Evolutionary conservation across 108 stramenopile species (phyloP), one percentile per base, ranked within the genome.

Genomic region (Pseudonitzschia multistriata): DNA sequence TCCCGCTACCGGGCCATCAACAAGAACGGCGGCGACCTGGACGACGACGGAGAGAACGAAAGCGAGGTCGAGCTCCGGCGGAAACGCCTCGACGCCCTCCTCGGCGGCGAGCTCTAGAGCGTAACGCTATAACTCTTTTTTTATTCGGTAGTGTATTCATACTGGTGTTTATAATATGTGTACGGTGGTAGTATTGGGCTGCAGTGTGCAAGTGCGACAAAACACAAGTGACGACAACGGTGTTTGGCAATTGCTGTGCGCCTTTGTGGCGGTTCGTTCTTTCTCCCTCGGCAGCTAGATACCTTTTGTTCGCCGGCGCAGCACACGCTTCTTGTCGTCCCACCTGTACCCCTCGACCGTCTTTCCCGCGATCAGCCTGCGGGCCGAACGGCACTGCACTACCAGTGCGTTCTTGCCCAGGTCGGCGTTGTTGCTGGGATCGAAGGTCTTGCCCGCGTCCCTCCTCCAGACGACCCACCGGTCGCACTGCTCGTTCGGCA

Each of bases 311-410:
- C 19, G 24, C 14, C 25, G 57, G 28, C 48, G 49, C 25, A 77
- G 47, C 17, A 68, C 27, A 49, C 62, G 65, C 37, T 66, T 49
- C n/a, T 37, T 28, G 1, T 24, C 31, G 74, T 81, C 65, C 81
- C 84, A 85, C 49, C 72, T 15, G 36, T 72, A 63, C 0, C 50
- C 29, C 6, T 77, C 78, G n/a, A 85, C 72, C 13, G 36, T 28
- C 25, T 88, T 79, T 40, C 90, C 85, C 29, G 74, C 63, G 39
- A 88, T 66, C 53, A 91, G 62, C 24, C 71, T 68, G 2, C 72
- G 70, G 1, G 87, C 85, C 1, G 82, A 81, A 21, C 82, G 67
- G 39, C 90, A 91, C 40, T 85, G 79, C 8, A 88, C 62, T 11
- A 86, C 66, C 5, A 85, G 68, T 11, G 85, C 64, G 72, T 88